Evolutionary conservation across 192 early-diverging fungal species (phyloP).

Genomic region (Backusella luteola): DNA sequence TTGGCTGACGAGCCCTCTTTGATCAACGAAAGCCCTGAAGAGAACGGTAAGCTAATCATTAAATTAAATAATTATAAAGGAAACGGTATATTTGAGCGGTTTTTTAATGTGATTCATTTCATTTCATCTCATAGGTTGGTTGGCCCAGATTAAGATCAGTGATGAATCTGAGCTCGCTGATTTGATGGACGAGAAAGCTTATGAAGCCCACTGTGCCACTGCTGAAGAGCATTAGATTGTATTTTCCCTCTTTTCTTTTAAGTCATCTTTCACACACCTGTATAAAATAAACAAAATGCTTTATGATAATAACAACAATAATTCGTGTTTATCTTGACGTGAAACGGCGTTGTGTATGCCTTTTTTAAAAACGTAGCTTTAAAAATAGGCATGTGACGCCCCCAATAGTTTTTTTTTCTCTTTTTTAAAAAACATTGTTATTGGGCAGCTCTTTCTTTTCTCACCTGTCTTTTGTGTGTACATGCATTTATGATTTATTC

Average conservation of each 20-base stretch:
- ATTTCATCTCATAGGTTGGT: conserved; percentile 67
- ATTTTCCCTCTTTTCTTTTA: background rate
- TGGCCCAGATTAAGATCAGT: conserved; percentile 86
- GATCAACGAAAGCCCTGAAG: conserved; percentile 76
- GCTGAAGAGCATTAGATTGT: conserved; percentile 29
- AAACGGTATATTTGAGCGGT: background rate
- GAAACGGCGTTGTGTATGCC: no score
- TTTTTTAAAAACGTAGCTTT: no score
- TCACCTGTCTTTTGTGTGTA: background rate
- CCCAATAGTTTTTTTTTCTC: background rate
- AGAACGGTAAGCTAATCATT: conserved; percentile 55
- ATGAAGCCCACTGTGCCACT: conserved; percentile 56
- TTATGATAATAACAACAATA: background rate
- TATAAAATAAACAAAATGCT: conserved; percentile 17
- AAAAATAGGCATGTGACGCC: background rate
- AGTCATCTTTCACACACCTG: background rate
- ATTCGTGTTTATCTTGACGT: background rate
- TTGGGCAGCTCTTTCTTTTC: background rate
- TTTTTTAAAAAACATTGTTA: background rate
- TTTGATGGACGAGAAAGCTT: conserved; percentile 70
- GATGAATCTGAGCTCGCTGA: conserved; percentile 63
- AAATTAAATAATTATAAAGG: background rate
- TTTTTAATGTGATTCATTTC: conserved; percentile 1
- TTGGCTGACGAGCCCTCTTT: conserved; percentile 70
- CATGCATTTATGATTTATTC: conserved; percentile 13